These are phyloP conservation scores for Saccharomycopsis schoenii DNA, from an alignment of 805 yeast species.

Conservation along the genomic window DNA sequence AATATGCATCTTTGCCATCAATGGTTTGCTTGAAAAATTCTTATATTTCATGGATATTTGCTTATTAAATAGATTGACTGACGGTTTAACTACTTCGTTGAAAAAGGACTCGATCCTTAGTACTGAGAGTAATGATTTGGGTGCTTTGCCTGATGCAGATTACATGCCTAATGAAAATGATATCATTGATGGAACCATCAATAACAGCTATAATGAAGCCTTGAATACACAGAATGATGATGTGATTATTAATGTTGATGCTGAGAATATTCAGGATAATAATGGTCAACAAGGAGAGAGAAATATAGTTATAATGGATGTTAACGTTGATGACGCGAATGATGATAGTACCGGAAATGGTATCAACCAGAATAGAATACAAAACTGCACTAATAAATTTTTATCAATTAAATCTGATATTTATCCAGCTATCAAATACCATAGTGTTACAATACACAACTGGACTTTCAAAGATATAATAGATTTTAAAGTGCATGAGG, in stretches of 20 bases:
- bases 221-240: neutral
- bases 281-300: neutral
- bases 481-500: slow-evolving; percentile 34
- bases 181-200: neutral
- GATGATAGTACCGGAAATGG: neutral
- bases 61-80: neutral
- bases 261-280: neutral
- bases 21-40: slow-evolving; percentile 12
- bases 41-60: neutral
- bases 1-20: slow-evolving; percentile 3
- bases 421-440: slow-evolving; percentile 5
- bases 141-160: neutral
- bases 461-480: neutral
- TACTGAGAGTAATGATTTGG: neutral
- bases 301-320: neutral
- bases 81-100: neutral
- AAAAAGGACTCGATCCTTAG: neutral
- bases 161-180: neutral
- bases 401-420: slow-evolving; percentile 3
- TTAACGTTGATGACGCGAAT: neutral
- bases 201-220: neutral
- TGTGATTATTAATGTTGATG: neutral
- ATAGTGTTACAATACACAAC: neutral
- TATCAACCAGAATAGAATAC: neutral
- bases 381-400: no score